A percentile compares a stretch with the other conserved stretches of the same genome.
Conservation (phyloP, 2,329 filamentous ascomycete species). For the Thelonectria olida region DNA sequence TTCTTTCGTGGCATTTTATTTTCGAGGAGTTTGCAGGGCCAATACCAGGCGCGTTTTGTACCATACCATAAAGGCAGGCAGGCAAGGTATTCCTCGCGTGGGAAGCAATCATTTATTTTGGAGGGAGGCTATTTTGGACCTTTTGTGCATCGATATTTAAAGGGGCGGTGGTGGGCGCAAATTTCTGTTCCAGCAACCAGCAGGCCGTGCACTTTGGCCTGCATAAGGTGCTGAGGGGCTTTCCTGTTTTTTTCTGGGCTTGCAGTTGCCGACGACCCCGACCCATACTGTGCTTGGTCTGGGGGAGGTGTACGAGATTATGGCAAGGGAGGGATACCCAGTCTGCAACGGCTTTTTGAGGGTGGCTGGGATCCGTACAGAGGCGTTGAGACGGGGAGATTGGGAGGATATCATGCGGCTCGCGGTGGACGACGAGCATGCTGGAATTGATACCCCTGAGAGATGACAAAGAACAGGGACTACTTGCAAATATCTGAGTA, state of each 20-base stretch:
- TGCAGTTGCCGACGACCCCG: background rate
- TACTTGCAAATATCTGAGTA: background rate
- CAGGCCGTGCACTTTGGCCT: background rate
- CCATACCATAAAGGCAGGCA: constrained; percentile 21
- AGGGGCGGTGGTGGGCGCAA: constrained; percentile 1
- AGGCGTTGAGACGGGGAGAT: background rate
- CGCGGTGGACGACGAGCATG: background rate
- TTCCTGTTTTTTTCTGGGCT: background rate
- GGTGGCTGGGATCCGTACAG: background rate
- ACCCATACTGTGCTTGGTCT: background rate
- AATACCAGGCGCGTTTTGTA: constrained; percentile 24
- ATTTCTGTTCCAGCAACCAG: background rate
- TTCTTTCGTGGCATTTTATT: constrained; percentile 11
- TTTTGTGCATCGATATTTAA: constrained; percentile 9
- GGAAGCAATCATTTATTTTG: constrained; percentile 10
- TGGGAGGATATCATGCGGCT: background rate
- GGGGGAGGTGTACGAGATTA: background rate
- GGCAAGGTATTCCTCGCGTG: constrained; percentile 7
- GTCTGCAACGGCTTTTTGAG: background rate
- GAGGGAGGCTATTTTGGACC: constrained; percentile 12
- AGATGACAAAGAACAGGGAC: background rate
- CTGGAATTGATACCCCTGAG: background rate
- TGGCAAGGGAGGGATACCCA: background rate
- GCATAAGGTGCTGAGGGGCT: background rate
- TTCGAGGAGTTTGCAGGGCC: constrained; percentile 21